Conservation (phyloP, 1,139 yeast species). For the Zygoascus hellenicus region DNA sequence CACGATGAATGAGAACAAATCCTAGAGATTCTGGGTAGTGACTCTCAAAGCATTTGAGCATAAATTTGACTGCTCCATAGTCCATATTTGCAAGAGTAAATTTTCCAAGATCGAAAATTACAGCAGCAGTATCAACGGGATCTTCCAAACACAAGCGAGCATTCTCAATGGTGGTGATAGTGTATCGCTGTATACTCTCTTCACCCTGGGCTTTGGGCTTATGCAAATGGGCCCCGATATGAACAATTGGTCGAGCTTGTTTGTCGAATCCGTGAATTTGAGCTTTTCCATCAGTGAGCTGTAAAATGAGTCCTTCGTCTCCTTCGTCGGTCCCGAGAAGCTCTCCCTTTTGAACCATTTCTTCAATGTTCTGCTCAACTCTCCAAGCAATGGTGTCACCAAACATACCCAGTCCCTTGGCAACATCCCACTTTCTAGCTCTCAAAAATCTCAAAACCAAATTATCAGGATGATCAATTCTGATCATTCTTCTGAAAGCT, state of each 20-base stretch:
- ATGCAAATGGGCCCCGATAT: constrained; percentile 68
- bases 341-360: constrained; percentile 59
- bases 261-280: constrained; percentile 60
- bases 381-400: constrained; percentile 69
- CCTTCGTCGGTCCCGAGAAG: constrained; percentile 34
- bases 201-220: constrained; percentile 64
- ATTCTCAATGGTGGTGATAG: constrained; percentile 63
- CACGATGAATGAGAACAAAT: constrained; percentile 68
- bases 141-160: constrained; percentile 57
- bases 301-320: constrained; percentile 45
- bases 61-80: constrained; percentile 70
- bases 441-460: constrained; percentile 65
- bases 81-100: constrained; percentile 80
- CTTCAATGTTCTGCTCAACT: constrained; percentile 50
- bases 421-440: constrained; percentile 89
- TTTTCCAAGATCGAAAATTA: constrained; percentile 69
- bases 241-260: constrained; percentile 61
- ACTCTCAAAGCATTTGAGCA: constrained; percentile 73
- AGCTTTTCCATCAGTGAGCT: constrained; percentile 54
- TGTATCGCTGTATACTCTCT: constrained; percentile 60
- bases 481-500: constrained; percentile 51
- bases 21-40: constrained; percentile 87
- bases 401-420: constrained; percentile 67
- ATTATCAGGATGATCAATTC: constrained; percentile 69
- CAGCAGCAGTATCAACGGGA: constrained; percentile 65